phyloP scores from a whole-genome alignment of 1,139 yeast species.

The Yamadazyma dushanensis region DNA sequence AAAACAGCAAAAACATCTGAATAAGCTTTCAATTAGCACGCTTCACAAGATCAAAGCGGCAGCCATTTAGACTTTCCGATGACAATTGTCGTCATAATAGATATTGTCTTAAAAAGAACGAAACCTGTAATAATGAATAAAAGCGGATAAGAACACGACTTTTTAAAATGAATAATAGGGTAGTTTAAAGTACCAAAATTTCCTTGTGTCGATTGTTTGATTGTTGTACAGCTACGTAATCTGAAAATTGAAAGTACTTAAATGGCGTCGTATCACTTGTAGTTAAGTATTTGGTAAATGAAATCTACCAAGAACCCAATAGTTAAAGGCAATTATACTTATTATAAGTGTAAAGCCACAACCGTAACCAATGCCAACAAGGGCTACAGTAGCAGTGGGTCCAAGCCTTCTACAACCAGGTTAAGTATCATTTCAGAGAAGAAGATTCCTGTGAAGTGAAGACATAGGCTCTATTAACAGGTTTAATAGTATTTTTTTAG shows the following conservation, averaged over 20 bases:
- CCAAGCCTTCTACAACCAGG: background rate
- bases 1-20: no score
- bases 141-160: background rate
- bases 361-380: slow-evolving; percentile 12
- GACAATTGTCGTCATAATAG: no score
- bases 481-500: background rate
- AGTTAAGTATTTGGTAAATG: background rate
- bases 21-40: no score
- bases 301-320: slow-evolving; percentile 8
- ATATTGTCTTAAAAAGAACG: no score
- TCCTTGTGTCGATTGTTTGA: background rate
- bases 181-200: slow-evolving; percentile 2
- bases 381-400: slow-evolving; percentile 2
- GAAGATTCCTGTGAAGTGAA: slow-evolving; percentile 2
- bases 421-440: slow-evolving; percentile 3
- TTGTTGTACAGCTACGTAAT: background rate
- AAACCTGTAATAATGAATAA: no score
- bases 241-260: slow-evolving; percentile 4
- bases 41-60: no score
- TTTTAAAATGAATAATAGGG: slow-evolving; percentile 1
- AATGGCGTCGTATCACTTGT: background rate
- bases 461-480: no score
- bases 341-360: slow-evolving; percentile 8
- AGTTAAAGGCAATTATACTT: slow-evolving; percentile 11
- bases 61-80: no score